Evolutionary conservation across 768 basidiomycete genomes (phyloP).

Genomic region (Roridomyces roridus): DNA sequence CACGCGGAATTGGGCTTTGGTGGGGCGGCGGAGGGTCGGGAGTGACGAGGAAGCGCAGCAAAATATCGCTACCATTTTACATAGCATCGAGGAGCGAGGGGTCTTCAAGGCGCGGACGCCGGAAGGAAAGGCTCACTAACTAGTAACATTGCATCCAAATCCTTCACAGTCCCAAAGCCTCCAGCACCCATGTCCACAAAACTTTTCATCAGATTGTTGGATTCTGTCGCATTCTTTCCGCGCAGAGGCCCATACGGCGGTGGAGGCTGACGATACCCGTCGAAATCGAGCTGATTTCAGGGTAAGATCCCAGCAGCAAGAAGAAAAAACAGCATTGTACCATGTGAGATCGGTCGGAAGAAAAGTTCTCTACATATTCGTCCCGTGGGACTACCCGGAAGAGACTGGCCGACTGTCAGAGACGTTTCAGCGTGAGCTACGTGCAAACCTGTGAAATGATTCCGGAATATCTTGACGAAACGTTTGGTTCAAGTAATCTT

Average conservation of each 20-base stretch:
- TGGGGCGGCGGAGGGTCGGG: conserved; percentile 46
- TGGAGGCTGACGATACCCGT: conserved; percentile 48
- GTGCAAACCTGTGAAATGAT: conserved; percentile 50
- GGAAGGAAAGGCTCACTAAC: conserved; percentile 61
- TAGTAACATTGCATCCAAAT: conserved; percentile 26
- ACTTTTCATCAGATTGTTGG: conserved; percentile 62
- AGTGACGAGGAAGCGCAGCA: conserved; percentile 36
- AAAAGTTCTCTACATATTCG: conserved; percentile 65
- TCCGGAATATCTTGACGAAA: conserved; percentile 44
- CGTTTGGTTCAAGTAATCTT: conserved; percentile 53
- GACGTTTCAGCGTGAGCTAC: neutral
- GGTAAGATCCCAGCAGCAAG: neutral
- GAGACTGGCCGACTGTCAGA: conserved; percentile 42
- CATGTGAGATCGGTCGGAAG: conserved; percentile 82
- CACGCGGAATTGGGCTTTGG: conserved; percentile 91
- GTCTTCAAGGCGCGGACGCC: conserved; percentile 75
- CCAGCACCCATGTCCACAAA: conserved; percentile 57
- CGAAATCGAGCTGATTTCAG: neutral
- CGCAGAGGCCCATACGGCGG: conserved; percentile 57
- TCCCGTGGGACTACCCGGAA: conserved; percentile 64
- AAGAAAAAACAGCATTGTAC: conserved; percentile 39
- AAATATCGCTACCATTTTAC: conserved; percentile 60
- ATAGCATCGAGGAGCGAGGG: conserved; percentile 63
- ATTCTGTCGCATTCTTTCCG: conserved; percentile 47
- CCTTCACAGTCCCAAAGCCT: conserved; percentile 50